phyloP scores from a whole-genome alignment of 2,329 filamentous ascomycete species.

The Xylariaceae sp. region DNA sequence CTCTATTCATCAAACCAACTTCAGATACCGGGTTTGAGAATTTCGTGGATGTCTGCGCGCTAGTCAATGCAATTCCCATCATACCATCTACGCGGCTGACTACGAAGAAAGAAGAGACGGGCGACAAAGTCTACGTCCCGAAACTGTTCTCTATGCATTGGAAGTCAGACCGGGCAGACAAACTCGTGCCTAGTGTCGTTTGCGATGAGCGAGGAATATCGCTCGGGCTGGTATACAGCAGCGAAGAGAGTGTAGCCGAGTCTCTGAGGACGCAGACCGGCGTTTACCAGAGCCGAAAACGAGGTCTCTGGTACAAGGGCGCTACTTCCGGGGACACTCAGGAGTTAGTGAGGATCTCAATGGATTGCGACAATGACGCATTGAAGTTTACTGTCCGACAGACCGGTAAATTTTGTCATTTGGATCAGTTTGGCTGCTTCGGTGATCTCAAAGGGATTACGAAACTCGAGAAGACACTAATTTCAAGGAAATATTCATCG shows the following conservation, averaged over 20 bases:
- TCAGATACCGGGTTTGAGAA: slow-evolving; percentile 41
- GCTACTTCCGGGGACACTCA: slow-evolving; percentile 92
- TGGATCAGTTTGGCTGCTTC: slow-evolving; percentile 89
- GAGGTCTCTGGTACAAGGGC: slow-evolving; percentile 94
- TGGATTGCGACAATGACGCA: slow-evolving; percentile 93
- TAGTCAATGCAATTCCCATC: slow-evolving; percentile 61
- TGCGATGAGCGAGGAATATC: slow-evolving; percentile 81
- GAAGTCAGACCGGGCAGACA: slow-evolving; percentile 75
- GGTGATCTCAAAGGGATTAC: slow-evolving; percentile 76
- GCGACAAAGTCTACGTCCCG: slow-evolving; percentile 57
- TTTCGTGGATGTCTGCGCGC: slow-evolving; percentile 44
- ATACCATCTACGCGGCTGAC: slow-evolving; percentile 67
- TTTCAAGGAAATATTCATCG: slow-evolving; percentile 73
- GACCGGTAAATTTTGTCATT: slow-evolving; percentile 88
- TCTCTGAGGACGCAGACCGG: slow-evolving; percentile 72
- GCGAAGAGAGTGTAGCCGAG: slow-evolving; percentile 80
- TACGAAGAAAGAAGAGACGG: slow-evolving; percentile 53
- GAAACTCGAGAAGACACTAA: slow-evolving; percentile 79
- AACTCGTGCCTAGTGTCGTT: slow-evolving; percentile 82
- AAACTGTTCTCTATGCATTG: slow-evolving; percentile 69
- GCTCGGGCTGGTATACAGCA: slow-evolving; percentile 90
- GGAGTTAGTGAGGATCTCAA: slow-evolving; percentile 73
- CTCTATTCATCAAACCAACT: slow-evolving; percentile 47
- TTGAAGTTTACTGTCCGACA: slow-evolving; percentile 86
- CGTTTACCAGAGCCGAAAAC: slow-evolving; percentile 93